Base-by-base conservation (phyloP, 805 yeast genomes). In the Wickerhamiella cacticola region DNA sequence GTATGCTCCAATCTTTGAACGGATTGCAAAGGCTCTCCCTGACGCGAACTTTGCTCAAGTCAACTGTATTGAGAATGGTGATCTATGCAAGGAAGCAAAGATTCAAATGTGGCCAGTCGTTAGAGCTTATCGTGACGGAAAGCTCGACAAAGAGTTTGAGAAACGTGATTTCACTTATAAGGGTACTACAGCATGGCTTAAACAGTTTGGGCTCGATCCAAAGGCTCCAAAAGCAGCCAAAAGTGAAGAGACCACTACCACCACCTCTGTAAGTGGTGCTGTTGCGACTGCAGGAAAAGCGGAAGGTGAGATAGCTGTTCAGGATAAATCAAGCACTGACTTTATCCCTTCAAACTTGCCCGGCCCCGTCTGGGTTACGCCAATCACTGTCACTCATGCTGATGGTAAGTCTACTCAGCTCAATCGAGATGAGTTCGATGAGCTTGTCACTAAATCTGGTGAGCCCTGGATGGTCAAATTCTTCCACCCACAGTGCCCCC, bases 1-100 rank as follows among this genome's bases (percentile, higher is more conserved):
- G 5, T 66, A 89, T 46, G 92, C 84, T 1, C 97, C 98, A 1
- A 70, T 67, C 6, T 92, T 40, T 13, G 50, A 34, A 18, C 35
- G 52, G 24, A 5, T 44, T 21, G 41, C 41, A 3, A 24, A 21
- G 5, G 41, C 34, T 6, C 19, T 33, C 34, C 47, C 47, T 5
- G 35, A 26, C 3, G 41, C 41, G 16, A 21, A 44, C 24, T 44
- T 44, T 26, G 47, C 29, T 25, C 89, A 84, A 59, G 94, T 92
- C 35, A 78, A 92, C 64, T 92, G 98, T 66, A 73, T 82, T 7
- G 84, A 76, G 41, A 74, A 80, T 58, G 96, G 95, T 10, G 97
- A 89, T 60, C 67, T 92, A 45, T 56, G 59, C 45, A 33, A 38
- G 19, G 22, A 13, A 3, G 45, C 49, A 29, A 21, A 19, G 5